phyloP scores from a whole-genome alignment of 176 grass and related monocot genomes.

The Phoenix roebelenii region DNA sequence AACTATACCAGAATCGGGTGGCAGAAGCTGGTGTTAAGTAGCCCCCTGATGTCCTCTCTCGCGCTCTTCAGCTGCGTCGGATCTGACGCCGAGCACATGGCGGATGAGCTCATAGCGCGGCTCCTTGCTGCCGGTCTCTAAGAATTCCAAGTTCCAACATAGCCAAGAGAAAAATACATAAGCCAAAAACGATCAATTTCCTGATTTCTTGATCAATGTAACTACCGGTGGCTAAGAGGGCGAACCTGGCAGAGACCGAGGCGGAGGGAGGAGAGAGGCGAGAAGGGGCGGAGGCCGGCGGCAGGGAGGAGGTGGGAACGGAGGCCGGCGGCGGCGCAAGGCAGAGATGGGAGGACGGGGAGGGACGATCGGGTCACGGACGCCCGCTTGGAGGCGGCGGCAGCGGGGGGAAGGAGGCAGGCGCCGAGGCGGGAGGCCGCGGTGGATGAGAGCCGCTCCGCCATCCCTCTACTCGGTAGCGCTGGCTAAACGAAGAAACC shows the following conservation, averaged over 20 bases:
- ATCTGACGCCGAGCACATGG: slow-evolving; percentile 40
- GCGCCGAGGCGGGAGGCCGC: slow-evolving; percentile 9
- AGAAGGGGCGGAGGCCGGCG: slow-evolving; percentile 16
- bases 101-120: slow-evolving; percentile 12
- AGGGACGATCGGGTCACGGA: slow-evolving; percentile 34
- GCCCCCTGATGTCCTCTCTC: slow-evolving; percentile 70
- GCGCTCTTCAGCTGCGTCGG: slow-evolving; percentile 64
- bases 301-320: not conserved
- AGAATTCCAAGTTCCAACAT: slow-evolving; percentile 4
- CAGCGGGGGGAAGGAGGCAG: slow-evolving; percentile 18
- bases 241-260: slow-evolving; percentile 32
- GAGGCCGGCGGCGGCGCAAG: slow-evolving; percentile 8
- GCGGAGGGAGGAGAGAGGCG: slow-evolving; percentile 7
- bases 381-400: not conserved
- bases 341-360: slow-evolving; percentile 12
- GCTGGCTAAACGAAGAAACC: too few species aligned
- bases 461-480: slow-evolving; percentile 22
- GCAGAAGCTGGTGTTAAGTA: slow-evolving; percentile 56
- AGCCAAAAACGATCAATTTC: not conserved
- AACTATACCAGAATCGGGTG: slow-evolving; percentile 81
- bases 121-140: slow-evolving; percentile 13
- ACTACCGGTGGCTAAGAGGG: not conserved
- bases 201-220: too few species aligned
- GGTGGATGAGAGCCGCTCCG: slow-evolving; percentile 49
- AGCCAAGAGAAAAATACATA: not conserved